Evolutionary conservation across 495 filamentous ascomycete genomes (phyloP).

Genomic region (Trichoderma erinaceum): DNA sequence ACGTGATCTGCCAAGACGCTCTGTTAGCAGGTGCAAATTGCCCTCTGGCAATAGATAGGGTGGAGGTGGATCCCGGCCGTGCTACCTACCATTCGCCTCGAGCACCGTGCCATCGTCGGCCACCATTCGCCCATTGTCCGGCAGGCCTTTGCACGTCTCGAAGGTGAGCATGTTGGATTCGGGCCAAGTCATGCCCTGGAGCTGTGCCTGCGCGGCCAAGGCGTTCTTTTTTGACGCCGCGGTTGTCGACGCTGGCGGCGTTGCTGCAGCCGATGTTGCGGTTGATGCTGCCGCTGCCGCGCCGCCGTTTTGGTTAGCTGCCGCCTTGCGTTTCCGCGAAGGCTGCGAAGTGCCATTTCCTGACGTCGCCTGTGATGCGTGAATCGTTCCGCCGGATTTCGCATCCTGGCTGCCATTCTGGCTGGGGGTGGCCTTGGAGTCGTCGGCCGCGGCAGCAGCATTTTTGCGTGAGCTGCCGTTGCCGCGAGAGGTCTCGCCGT

Average conservation of each 20-base stretch:
- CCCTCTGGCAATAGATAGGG: slow-evolving; percentile 15
- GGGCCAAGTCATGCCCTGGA: slow-evolving; percentile 18
- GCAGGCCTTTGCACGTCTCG: slow-evolving; percentile 56
- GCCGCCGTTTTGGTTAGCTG: slow-evolving; percentile 34
- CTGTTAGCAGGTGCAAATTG: slow-evolving; percentile 21
- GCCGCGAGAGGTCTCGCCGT: neutral
- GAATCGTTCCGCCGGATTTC: slow-evolving; percentile 35
- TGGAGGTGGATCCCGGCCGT: slow-evolving; percentile 13
- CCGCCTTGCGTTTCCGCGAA: slow-evolving; percentile 71
- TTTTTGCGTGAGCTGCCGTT: slow-evolving; percentile 26
- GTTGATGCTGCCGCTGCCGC: slow-evolving; percentile 38
- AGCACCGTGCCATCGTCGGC: slow-evolving; percentile 88
- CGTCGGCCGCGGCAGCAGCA: slow-evolving; percentile 28
- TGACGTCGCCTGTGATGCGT: slow-evolving; percentile 39
- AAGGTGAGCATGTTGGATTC: slow-evolving; percentile 85
- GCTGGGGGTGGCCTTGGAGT: slow-evolving; percentile 23
- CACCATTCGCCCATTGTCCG: slow-evolving; percentile 72
- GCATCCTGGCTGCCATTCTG: slow-evolving; percentile 27
- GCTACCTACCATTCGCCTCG: slow-evolving; percentile 72
- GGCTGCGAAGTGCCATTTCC: slow-evolving; percentile 30
- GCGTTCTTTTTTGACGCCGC: slow-evolving; percentile 26
- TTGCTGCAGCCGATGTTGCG: slow-evolving; percentile 33
- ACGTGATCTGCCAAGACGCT: slow-evolving; percentile 69
- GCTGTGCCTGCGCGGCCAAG: neutral
- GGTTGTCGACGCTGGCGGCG: slow-evolving; percentile 18